These are phyloP conservation scores for Bruguiera hainesii DNA, from an alignment of 441 rosid species.

Conservation along the genomic window DNA sequence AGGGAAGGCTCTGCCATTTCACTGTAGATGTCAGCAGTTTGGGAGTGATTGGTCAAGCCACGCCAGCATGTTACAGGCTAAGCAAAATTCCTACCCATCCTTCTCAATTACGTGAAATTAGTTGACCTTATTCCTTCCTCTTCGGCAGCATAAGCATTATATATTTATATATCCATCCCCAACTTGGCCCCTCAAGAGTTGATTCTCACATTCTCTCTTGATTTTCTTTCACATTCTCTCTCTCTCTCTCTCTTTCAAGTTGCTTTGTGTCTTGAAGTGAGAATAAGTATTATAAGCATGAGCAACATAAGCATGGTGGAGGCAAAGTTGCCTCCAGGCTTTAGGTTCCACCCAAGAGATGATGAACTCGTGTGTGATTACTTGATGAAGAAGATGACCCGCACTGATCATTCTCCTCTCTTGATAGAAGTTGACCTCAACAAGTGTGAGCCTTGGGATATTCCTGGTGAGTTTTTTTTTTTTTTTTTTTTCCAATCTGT, in stretches of 20 bases:
- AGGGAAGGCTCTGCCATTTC: too few relatives aligned
- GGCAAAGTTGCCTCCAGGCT: conserved; percentile 44
- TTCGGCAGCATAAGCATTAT: not conserved
- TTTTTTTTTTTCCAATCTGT: not conserved
- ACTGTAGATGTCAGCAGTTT: not conserved
- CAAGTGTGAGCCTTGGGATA: conserved; percentile 7
- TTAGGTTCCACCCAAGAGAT: conserved; percentile 49
- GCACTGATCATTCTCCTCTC: conserved; percentile 17
- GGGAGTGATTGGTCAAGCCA: not conserved
- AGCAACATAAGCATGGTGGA: conserved; percentile 34
- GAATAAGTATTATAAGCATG: conserved; percentile 1
- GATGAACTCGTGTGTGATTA: conserved; percentile 53
- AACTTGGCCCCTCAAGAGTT: not conserved
- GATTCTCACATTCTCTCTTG: not conserved
- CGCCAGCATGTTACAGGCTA: not conserved
- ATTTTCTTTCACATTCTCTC: not conserved
- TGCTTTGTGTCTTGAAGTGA: not conserved
- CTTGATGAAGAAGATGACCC: conserved; percentile 33
- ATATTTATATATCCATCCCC: not conserved
- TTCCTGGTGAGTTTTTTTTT: not conserved
- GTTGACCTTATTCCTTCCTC: conserved; percentile 4
- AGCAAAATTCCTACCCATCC: not conserved
- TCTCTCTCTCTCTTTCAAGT: not conserved
- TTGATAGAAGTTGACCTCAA: conserved; percentile 14
- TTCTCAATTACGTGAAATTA: not conserved